Base-by-base conservation (phyloP, 805 yeast species). In the Wickerhamiella azyma region DNA sequence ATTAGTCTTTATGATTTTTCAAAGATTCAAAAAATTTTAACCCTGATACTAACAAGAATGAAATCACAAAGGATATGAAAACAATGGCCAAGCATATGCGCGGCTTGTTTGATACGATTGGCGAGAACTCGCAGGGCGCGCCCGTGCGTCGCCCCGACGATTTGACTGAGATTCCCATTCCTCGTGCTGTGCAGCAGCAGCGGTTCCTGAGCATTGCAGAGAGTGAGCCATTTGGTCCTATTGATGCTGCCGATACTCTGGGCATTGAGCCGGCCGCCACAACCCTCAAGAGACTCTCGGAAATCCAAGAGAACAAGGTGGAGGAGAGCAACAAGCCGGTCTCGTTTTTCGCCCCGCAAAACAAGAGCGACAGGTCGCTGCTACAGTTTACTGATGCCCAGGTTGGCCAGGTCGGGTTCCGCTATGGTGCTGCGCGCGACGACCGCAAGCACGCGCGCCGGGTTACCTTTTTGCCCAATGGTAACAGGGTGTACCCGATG, bases 171-270 rank as follows among this genome's bases (percentile, higher is more conserved):
- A 84, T 88, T 68, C 96, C 96, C 29, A 77, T 83, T 43, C 94
- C 95, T 28, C 74, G 77, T 53, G 84, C 81, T 64, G 82, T 94
- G 2, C 69, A 80, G 52, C 77, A 77, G 52, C 85, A 94, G 52
- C 71, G 89, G 53, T 88, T 88, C 68, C 65, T 85, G 59, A 81
- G 94, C 10, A 79, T 89, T 61, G 89, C 95, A 9, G 98, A 89
- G 66, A 79, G 86, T 24, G 94, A 86, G 66, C 94, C 95, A 9
- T 88, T 89, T 61, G 96, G 96, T 6, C 94, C 96, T 5, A 72
- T 86, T 5, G 97, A 92, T 59, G 96, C 98, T 11, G 96, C 98
- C 42, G 69, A 77, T 48, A 74, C 81, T 35, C 75, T 85, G 52
- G 86, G 74, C 37, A 70, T 89, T 52, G 88, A 84, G 61, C 94